Conservation (phyloP, 345 rosid species). For the Orychophragmus violaceus region DNA sequence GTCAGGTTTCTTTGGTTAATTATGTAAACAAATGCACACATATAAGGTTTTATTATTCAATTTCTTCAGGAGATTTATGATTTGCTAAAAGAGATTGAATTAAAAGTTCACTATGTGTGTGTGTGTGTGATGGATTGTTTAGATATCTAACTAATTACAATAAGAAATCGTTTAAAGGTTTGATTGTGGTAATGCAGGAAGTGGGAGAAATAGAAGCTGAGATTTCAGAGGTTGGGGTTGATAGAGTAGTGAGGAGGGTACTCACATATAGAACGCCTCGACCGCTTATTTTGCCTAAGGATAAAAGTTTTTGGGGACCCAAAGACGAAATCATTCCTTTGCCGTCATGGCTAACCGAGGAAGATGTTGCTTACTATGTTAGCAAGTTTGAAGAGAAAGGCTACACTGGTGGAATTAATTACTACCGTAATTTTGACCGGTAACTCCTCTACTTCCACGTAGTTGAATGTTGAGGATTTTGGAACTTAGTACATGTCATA, state of each 20-base stretch:
- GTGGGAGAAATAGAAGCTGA: conserved; percentile 22
- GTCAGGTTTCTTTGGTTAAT: too few relatives aligned
- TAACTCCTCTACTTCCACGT: neutral
- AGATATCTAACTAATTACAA: neutral
- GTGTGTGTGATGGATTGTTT: too few relatives aligned
- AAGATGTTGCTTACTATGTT: conserved; percentile 22
- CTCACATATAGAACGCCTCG: conserved; percentile 16
- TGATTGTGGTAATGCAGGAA: conserved; percentile 5
- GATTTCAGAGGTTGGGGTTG: conserved; percentile 16
- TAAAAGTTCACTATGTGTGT: too few relatives aligned
- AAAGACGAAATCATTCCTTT: neutral
- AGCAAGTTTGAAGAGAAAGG: conserved; percentile 26
- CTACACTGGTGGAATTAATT: conserved; percentile 22
- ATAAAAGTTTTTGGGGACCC: conserved; percentile 21
- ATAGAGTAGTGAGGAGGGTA: conserved; percentile 13
- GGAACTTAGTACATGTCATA: too few relatives aligned
- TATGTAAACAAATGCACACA: too few relatives aligned
- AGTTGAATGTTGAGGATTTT: neutral
- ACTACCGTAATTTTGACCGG: conserved; percentile 26
- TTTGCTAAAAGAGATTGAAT: too few relatives aligned
- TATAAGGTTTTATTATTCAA: too few relatives aligned
- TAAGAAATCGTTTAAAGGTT: neutral
- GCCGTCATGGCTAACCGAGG: conserved; percentile 23
- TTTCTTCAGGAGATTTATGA: too few relatives aligned
- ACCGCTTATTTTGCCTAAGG: conserved; percentile 11